Percentiles rank a stretch among this genome's conserved stretches.
Conservation (phyloP, 148 eudicot species). For the Arbutus unedo region DNA sequence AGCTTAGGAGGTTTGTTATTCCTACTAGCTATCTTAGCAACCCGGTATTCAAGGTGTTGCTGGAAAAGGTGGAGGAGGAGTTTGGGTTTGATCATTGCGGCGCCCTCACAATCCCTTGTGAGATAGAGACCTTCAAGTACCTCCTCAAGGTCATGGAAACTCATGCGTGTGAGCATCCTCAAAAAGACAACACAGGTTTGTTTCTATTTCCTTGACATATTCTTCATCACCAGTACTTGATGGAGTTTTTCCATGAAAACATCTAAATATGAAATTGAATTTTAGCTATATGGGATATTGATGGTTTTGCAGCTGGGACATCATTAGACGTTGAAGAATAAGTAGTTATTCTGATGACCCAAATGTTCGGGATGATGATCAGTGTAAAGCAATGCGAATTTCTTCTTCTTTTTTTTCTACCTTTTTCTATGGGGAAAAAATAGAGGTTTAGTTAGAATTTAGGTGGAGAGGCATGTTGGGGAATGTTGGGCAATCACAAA, state of each 20-base stretch:
- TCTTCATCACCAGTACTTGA: neutral
- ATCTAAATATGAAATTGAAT: neutral
- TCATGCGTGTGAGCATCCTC: conserved; percentile 36
- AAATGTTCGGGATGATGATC: conserved; percentile 16
- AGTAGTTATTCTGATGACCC: conserved; percentile 14
- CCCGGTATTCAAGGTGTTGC: conserved; percentile 58
- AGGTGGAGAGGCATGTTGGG: conserved; percentile 13
- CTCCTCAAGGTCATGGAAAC: conserved; percentile 67
- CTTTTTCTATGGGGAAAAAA: neutral
- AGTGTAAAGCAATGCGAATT: conserved; percentile 21
- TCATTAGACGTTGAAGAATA: conserved; percentile 37
- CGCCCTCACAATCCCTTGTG: conserved; percentile 75
- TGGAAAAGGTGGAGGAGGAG: conserved; percentile 87
- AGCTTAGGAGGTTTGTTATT: conserved; percentile 77
- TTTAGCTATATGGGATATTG: neutral
- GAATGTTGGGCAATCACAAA: conserved; percentile 13
- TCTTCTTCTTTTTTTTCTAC: conserved; percentile 12
- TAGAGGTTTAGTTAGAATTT: conserved; percentile 25
- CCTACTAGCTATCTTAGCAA: conserved; percentile 72
- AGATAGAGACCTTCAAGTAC: conserved; percentile 82
- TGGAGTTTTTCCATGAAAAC: neutral
- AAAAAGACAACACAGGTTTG: conserved; percentile 15
- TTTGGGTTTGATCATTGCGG: conserved; percentile 79
- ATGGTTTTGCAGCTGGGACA: conserved; percentile 36
- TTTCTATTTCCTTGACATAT: neutral